These are phyloP conservation scores for Rutstroemia sp. DNA, from an alignment of 2,329 filamentous ascomycete genomes.

Conservation along the genomic window DNA sequence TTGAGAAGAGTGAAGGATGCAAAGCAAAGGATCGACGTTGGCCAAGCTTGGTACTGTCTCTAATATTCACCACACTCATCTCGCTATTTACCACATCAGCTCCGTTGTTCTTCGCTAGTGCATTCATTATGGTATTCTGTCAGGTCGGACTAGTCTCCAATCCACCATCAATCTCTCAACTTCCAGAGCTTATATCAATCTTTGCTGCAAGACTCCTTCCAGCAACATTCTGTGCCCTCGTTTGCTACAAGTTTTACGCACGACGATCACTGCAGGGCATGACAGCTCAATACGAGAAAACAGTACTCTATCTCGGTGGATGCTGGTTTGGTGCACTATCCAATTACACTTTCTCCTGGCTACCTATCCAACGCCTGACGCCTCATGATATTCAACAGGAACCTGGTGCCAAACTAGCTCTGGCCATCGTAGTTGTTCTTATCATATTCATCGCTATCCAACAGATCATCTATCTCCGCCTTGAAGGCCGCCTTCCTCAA, in stretches of 20 bases:
- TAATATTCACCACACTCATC: conserved; percentile 69
- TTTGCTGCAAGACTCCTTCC: conserved; percentile 78
- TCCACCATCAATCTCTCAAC: conserved; percentile 60
- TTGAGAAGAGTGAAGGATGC: conserved; percentile 58
- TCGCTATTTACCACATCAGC: conserved; percentile 78
- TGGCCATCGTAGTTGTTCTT: conserved; percentile 68
- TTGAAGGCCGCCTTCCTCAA: conserved; percentile 71
- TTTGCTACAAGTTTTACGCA: conserved; percentile 77
- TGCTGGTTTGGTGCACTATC: conserved; percentile 89
- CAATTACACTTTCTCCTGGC: conserved; percentile 92
- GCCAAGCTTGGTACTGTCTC: conserved; percentile 73
- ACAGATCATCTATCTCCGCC: conserved; percentile 80
- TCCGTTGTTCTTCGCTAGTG: conserved; percentile 73
- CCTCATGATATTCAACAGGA: conserved; percentile 82
- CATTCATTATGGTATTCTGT: conserved; percentile 78
- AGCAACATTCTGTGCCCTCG: conserved; percentile 78
- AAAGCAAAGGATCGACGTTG: conserved; percentile 73
- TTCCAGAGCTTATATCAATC: conserved; percentile 67
- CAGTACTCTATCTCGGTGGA: conserved; percentile 78
- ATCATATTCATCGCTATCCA: conserved; percentile 61
- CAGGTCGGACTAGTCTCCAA: conserved; percentile 88
- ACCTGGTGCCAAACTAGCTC: conserved; percentile 76
- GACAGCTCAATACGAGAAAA: conserved; percentile 82
- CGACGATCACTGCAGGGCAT: conserved; percentile 63
- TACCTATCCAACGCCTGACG: conserved; percentile 85